phyloP scores from a whole-genome alignment of 2,329 filamentous ascomycete genomes.

The Ustulina deusta region DNA sequence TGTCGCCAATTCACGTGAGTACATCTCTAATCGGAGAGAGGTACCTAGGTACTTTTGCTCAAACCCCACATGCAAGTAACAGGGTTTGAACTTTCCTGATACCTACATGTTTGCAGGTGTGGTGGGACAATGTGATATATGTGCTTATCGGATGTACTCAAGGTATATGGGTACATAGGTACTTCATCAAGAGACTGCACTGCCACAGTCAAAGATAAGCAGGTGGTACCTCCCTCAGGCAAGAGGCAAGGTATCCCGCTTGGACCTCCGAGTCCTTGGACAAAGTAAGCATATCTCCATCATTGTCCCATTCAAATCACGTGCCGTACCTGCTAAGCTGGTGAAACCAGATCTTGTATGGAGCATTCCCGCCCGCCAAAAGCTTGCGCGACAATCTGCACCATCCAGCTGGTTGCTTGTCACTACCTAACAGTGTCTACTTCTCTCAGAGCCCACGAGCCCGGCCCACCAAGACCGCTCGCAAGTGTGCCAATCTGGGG shows the following conservation, averaged over 20 bases:
- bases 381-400: slow-evolving; percentile 28
- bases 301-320: slow-evolving; percentile 20
- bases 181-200: slow-evolving; percentile 3
- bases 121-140: neutral
- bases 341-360: slow-evolving; percentile 26
- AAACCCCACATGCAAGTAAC: slow-evolving; percentile 3
- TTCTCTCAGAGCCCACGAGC: slow-evolving; percentile 8
- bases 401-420: slow-evolving; percentile 9
- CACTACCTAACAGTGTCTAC: neutral
- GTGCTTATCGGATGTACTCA: neutral
- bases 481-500: slow-evolving; percentile 41
- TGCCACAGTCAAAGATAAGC: slow-evolving; percentile 2
- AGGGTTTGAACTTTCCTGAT: neutral
- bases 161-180: neutral
- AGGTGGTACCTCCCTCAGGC: neutral
- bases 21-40: slow-evolving; percentile 33
- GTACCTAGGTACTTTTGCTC: slow-evolving; percentile 11
- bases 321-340: slow-evolving; percentile 19
- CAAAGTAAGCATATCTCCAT: too few relatives aligned
- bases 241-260: neutral
- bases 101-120: too few relatives aligned
- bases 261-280: slow-evolving; percentile 14
- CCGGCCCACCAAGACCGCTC: slow-evolving; percentile 40
- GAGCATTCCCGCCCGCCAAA: slow-evolving; percentile 16
- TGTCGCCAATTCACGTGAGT: slow-evolving; percentile 50